Evolutionary conservation across 148 eudicot genomes (phyloP), one percentile per base, ranked within the genome.

Genomic region (Rhododendron vialii): DNA sequence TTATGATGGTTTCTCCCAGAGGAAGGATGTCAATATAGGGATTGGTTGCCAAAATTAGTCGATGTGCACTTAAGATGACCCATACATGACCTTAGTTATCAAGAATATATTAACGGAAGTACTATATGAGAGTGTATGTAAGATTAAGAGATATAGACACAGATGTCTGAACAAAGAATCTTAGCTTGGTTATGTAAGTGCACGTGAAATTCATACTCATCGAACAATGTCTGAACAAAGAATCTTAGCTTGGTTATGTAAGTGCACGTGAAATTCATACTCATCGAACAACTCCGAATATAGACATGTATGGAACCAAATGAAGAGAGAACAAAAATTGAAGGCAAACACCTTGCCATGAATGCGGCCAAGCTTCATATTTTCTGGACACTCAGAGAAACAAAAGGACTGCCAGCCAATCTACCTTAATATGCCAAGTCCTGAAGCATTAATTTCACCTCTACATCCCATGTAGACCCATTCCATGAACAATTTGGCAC

Each of bases 291-390:
- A 50, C 14, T 50, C 14, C 53, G 13, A 50, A 11, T 3, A 50
- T 50, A 8, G 8, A 61, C 67, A 1, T 65, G 74, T 24, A 26
- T 10, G 33, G 35, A 67, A 59, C 9, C 74, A 67, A 26, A 67
- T 26, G 35, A 26, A 67, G 74, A 67, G 33, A 26, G 13, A 26
- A 67, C 33, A 67, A 67, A 65, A 65, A 26, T 63, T 83, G 85
- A 83, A 43, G 78, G 61, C 79, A 41, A 41, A 4, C 43, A 69
- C 18, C 51, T 67, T 1, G 24, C 24, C 43, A 69, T 69, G 41
- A 30, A 69, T 63, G 41, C 11, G 12, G 85, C 85, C 79, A 83
- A 47, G 26, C 78, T 65, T 45, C n/a, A 7, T 14, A 83, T 82
- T 67, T 75, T 67, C 75, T 69, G 30, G 17, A 30, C 10, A 26